Percentiles rank a stretch among this genome's conserved stretches.
phyloP scores from a whole-genome alignment of 352 stramenopile genomes.

The Aphanomyces astaci region DNA sequence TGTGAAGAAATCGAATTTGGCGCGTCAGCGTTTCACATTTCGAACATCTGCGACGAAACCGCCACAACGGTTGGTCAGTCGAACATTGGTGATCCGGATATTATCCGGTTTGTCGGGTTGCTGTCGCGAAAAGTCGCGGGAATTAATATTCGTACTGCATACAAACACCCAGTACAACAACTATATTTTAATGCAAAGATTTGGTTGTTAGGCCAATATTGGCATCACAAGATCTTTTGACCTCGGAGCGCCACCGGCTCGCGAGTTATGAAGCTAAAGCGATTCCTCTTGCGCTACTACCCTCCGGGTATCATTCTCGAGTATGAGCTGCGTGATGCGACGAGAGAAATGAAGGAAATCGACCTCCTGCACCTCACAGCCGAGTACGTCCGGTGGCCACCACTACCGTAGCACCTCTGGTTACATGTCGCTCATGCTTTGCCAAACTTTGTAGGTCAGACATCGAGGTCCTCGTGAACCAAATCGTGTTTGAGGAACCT shows the following conservation, averaged over 20 bases:
- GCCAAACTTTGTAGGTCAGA: slow-evolving; percentile 49
- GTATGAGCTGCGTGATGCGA: slow-evolving; percentile 91
- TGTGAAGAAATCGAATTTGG: too few relatives aligned
- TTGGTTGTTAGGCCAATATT: neutral
- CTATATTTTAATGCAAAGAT: slow-evolving; percentile 5
- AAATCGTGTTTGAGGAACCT: slow-evolving; percentile 93
- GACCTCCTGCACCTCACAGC: slow-evolving; percentile 90
- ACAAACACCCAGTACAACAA: slow-evolving; percentile 4
- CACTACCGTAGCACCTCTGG: too few relatives aligned
- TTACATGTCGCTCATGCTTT: neutral
- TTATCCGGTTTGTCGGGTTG: neutral
- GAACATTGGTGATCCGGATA: slow-evolving; percentile 2
- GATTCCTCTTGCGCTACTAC: slow-evolving; percentile 94
- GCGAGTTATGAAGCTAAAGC: slow-evolving; percentile 89
- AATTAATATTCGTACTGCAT: neutral
- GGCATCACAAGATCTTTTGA: slow-evolving; percentile 17
- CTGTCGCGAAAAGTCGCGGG: slow-evolving; percentile 1
- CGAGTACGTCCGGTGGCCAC: slow-evolving; percentile 46
- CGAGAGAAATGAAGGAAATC: slow-evolving; percentile 92
- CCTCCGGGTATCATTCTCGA: slow-evolving; percentile 94
- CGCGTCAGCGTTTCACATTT: neutral
- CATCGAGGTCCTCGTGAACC: slow-evolving; percentile 91
- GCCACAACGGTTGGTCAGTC: neutral
- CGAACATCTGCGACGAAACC: neutral
- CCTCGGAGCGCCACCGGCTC: neutral